Percentiles rank a stretch among this genome's conserved stretches.
Conservation (phyloP, 805 yeast genomes). For the Sporopachydermia quercuum region DNA sequence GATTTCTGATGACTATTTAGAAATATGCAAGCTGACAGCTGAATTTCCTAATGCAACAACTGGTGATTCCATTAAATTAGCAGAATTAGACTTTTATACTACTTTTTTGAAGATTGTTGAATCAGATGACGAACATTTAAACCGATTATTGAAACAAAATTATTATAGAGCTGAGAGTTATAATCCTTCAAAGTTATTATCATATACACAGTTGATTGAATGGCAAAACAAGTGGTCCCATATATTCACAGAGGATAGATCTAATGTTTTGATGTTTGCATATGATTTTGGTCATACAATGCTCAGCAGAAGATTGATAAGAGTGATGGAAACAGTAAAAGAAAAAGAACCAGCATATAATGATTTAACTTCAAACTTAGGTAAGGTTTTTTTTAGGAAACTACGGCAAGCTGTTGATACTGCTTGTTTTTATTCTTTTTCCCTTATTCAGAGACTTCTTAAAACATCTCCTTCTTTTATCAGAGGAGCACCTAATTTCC, state of each 20-base stretch:
- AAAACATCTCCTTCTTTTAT: constrained; percentile 30
- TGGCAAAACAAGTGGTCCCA: constrained; percentile 34
- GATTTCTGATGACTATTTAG: constrained; percentile 24
- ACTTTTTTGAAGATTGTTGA: constrained; percentile 14
- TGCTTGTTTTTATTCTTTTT: constrained; percentile 29
- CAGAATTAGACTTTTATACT: constrained; percentile 29
- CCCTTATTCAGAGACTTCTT: constrained; percentile 29
- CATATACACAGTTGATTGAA: constrained; percentile 17
- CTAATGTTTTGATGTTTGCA: constrained; percentile 32
- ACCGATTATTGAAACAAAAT: constrained; percentile 11
- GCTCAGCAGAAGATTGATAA: constrained; percentile 22
- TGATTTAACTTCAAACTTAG: constrained; percentile 2
- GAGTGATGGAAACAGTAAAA: constrained; percentile 2
- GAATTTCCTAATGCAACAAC: constrained; percentile 34
- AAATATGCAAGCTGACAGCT: constrained; percentile 28
- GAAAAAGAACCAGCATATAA: neutral
- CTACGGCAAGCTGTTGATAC: constrained; percentile 18
- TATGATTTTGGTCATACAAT: constrained; percentile 33
- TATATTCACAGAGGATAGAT: constrained; percentile 30
- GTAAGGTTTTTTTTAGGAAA: constrained; percentile 4
- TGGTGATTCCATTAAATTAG: constrained; percentile 40
- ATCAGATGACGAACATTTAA: constrained; percentile 10
- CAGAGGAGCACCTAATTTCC: constrained; percentile 39
- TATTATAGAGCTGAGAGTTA: constrained; percentile 17
- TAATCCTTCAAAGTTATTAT: constrained; percentile 15